Percentiles rank a stretch among this genome's conserved stretches.
Conservation (phyloP, 495 filamentous ascomycete species). For the Lichenothelia convexa region DNA sequence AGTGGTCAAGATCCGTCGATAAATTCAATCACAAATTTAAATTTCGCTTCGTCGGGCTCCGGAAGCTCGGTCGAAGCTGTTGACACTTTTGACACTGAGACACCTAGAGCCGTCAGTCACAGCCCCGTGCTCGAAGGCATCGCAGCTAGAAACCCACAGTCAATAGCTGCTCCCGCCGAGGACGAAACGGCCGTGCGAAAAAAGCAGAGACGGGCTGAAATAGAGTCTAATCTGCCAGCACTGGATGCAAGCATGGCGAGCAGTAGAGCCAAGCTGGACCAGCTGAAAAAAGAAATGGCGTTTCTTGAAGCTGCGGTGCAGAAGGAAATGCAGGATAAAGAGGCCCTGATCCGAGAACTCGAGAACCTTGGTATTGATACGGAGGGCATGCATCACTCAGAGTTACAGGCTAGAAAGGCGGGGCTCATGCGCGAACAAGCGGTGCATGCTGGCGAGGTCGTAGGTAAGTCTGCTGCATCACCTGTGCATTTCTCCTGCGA, state of each 20-base stretch:
- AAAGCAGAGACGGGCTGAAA: conserved; percentile 26
- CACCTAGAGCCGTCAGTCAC: no score
- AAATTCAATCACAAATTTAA: no score
- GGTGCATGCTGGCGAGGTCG: background rate
- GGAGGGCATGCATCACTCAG: conserved; percentile 23
- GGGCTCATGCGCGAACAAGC: conserved; percentile 9
- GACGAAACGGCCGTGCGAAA: background rate
- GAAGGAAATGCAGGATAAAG: conserved; percentile 23
- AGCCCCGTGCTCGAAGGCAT: no score
- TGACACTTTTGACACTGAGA: no score
- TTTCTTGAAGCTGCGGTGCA: conserved; percentile 40
- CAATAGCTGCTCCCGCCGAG: background rate
- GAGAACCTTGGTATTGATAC: conserved; percentile 31
- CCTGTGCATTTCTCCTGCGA: no score
- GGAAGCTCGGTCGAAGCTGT: no score
- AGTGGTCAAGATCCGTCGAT: no score
- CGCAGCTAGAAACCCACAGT: no score
- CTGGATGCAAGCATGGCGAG: conserved; percentile 8
- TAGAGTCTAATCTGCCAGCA: conserved; percentile 17
- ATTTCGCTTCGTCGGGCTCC: no score
- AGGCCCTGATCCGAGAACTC: conserved; percentile 21
- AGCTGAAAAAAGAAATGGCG: conserved; percentile 37
- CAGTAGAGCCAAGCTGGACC: conserved; percentile 31
- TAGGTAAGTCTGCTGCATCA: no score
- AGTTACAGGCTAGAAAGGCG: conserved; percentile 21